phyloP scores from a whole-genome alignment of 345 rosid genomes.

The Linum usitatissimum region DNA sequence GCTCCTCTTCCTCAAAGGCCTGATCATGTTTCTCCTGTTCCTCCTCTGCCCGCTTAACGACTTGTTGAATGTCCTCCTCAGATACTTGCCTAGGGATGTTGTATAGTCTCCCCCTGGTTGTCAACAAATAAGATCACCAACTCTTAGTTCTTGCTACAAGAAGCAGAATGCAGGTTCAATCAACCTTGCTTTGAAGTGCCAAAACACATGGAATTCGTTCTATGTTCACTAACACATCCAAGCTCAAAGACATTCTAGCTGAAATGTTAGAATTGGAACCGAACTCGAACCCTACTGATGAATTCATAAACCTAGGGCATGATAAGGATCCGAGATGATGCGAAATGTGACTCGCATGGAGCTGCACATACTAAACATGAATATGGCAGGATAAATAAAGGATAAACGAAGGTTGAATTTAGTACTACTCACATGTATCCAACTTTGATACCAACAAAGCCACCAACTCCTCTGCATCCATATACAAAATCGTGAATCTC shows the following conservation, averaged over 20 bases:
- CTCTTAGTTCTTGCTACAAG: too few relatives aligned
- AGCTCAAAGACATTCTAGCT: too few relatives aligned
- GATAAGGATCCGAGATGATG: neutral
- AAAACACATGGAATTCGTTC: too few relatives aligned
- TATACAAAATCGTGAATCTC: constrained; percentile 70
- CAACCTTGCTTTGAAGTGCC: too few relatives aligned
- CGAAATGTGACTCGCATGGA: neutral
- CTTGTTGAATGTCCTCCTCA: constrained; percentile 49
- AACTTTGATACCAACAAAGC: constrained; percentile 71
- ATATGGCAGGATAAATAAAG: neutral
- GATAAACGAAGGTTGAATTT: neutral
- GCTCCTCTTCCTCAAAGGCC: constrained; percentile 46
- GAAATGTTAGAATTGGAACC: too few relatives aligned
- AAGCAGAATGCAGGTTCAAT: too few relatives aligned
- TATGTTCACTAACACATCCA: too few relatives aligned
- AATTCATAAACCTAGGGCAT: neutral
- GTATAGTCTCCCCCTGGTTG: constrained; percentile 52
- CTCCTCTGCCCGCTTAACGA: constrained; percentile 60
- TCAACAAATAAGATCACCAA: too few relatives aligned
- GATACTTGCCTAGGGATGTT: constrained; percentile 75
- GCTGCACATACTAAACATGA: neutral
- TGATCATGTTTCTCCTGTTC: constrained; percentile 60
- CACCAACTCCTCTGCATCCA: constrained; percentile 64
- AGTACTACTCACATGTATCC: constrained; percentile 59
- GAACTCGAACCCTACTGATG: too few relatives aligned